Evolutionary conservation across 768 basidiomycete species (phyloP), one percentile per base, ranked within the genome.

Genomic region (Tricholoma furcatifolium): DNA sequence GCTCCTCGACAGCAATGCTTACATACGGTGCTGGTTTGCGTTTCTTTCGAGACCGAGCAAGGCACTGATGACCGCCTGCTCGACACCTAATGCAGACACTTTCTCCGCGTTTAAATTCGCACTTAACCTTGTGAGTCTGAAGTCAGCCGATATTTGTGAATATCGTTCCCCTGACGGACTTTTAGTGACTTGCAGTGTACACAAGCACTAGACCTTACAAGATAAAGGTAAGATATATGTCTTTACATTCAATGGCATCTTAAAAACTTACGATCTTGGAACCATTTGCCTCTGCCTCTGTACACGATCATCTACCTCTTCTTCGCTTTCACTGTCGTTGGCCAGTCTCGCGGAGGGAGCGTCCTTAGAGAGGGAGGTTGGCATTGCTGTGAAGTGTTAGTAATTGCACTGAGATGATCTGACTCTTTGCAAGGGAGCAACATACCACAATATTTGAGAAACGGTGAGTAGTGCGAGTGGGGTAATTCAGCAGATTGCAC

Each of bases 101-200:
- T 60, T 79, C 71, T n/a, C 77, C 79, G 5, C 68, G 64, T 23
- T 60, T 66, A 54, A 75, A 76, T 64, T 81, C 75, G 50, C 82
- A 84, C 60, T 76, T 71, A 53, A 82, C 80, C 81, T 53, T 82
- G 50, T 21, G 10, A 34, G 32, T 7, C 7, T 7, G 18, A 49
- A 24, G 30, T 54, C 42, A 46, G 35, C 15, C 3, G 20, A 24
- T 7, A 23, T 42, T 12, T 6, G 23, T 41, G 18, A n/a, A 21
- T 2, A 30, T 14, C 14, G 1, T 42, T 7, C 50, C 43, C 23
- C 35, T 18, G 23, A 59, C 67, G 42, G 44, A 79, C 81, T 65
- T 82, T 83, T 40, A 82, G 70, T 6, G 78, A 77, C 65, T 83
- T 82, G 65, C 81, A 83, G 53, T 82, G 77, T 23, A 78, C 74